Base-by-base conservation (phyloP, 495 filamentous ascomycete genomes). In the Astrocystis sublimbata region DNA sequence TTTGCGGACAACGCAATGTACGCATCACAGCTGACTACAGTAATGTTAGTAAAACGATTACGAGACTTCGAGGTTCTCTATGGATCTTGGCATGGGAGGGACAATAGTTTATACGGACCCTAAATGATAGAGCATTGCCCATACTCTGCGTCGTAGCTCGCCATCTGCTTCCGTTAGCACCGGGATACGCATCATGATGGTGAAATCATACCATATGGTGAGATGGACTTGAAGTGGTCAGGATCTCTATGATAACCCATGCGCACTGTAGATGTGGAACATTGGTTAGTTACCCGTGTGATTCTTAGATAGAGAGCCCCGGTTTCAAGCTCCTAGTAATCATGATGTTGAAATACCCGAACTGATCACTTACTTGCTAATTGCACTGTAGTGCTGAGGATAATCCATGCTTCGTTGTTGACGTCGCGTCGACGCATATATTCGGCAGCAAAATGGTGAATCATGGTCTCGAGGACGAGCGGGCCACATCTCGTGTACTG, bases 141-240 rank as follows among this genome's bases (percentile, higher is more conserved):
- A 80, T 6, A 78, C 19, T n/a, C 77, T 70, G 40, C 78, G 69
- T 51, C 78, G 71, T 70, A 78, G 74, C 52, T 80, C 76, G 9
- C 75, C 72, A 58, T 78, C 59, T 61, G 26, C 31, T 28, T 10
- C n/a, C 6, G 7, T 61, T 9, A 61, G 59, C 21, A 5, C 3
- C 15, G 49, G 31, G 17, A 8, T 26, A 28, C 35, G 26, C 17
- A 8, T 26, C 23, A 41, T 7, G 23, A n/a, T 19, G 26, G 3
- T 2, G 46, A 12, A n/a, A 46, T 61, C 50, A 38, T 54, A 61
- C 59, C 74, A 59, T 75, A 79, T 1, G 70, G 64, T 1, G 74
- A 64, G 24, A 78, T 73, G 24, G 62, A 67, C 1, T 70, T 63
- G 38, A 72, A 76, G 62, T 79, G 73, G 5, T 59, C 65, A 1